A percentile compares a stretch with the other conserved stretches of the same genome.
Conservation (phyloP, 2,329 filamentous ascomycete genomes). For the Monosporascus sp. region DNA sequence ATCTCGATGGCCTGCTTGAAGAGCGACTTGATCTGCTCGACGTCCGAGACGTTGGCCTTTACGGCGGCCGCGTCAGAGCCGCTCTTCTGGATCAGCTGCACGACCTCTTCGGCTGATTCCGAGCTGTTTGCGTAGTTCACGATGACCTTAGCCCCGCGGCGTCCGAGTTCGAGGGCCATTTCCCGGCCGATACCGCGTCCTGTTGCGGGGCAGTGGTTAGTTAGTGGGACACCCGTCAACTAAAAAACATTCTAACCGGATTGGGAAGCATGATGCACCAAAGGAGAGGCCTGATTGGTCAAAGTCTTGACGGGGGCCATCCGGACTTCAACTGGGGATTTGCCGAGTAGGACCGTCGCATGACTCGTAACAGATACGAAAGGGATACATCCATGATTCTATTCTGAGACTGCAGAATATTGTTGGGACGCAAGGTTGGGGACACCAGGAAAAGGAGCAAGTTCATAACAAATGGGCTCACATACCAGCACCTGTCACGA, state of each 20-base stretch:
- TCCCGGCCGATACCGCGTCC: slow-evolving; percentile 61
- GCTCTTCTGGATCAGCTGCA: slow-evolving; percentile 58
- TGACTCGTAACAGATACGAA: too few species aligned
- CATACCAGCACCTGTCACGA: slow-evolving; percentile 34
- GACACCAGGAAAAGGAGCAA: background rate
- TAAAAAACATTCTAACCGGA: slow-evolving; percentile 3
- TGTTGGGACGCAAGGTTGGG: too few species aligned
- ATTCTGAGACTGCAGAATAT: too few species aligned
- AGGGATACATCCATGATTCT: too few species aligned
- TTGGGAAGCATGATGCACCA: background rate
- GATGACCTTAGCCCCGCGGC: slow-evolving; percentile 59
- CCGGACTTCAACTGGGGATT: slow-evolving; percentile 21
- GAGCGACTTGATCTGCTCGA: slow-evolving; percentile 55
- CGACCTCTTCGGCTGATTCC: slow-evolving; percentile 59
- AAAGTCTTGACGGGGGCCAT: slow-evolving; percentile 1
- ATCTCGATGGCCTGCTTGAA: slow-evolving; percentile 57
- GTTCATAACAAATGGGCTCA: slow-evolving; percentile 6
- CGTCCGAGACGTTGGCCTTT: slow-evolving; percentile 63
- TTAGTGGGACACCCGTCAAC: background rate
- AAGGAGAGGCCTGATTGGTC: slow-evolving; percentile 6
- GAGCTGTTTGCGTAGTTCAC: slow-evolving; percentile 64
- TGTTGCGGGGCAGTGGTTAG: slow-evolving; percentile 19
- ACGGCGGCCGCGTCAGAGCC: slow-evolving; percentile 59
- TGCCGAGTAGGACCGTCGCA: slow-evolving; percentile 3
- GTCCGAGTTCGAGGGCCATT: slow-evolving; percentile 61